phyloP scores from a whole-genome alignment of 192 early-diverging fungal genomes.

The Backusella psychrophila region DNA sequence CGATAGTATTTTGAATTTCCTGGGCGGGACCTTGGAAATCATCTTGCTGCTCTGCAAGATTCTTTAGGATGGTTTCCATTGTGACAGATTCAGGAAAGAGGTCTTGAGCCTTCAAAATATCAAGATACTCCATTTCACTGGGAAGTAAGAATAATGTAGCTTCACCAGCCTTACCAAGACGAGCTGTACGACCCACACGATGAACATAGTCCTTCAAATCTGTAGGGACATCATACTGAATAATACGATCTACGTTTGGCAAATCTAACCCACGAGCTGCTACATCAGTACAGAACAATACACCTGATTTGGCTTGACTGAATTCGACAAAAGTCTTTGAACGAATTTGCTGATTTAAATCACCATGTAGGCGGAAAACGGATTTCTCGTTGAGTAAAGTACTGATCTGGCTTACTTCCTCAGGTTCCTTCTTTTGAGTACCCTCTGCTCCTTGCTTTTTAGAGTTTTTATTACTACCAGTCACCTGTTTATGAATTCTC shows the following conservation, averaged over 20 bases:
- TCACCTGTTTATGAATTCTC: neutral
- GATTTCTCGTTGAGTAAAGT: conserved; percentile 66
- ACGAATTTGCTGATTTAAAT: conserved; percentile 78
- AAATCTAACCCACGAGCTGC: conserved; percentile 97
- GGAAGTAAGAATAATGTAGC: conserved; percentile 88
- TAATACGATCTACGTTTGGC: conserved; percentile 85
- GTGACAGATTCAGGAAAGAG: conserved; percentile 48
- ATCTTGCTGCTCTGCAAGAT: conserved; percentile 46
- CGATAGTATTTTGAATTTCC: conserved; percentile 57
- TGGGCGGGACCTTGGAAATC: conserved; percentile 50
- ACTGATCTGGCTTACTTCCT: conserved; percentile 31
- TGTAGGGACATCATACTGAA: conserved; percentile 97
- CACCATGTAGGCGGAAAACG: conserved; percentile 88
- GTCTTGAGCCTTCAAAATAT: conserved; percentile 63
- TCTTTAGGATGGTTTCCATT: conserved; percentile 60
- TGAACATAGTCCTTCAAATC: conserved; percentile 96
- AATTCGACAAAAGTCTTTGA: conserved; percentile 75
- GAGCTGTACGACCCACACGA: conserved; percentile 95
- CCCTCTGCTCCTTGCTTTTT: neutral
- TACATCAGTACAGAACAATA: conserved; percentile 96
- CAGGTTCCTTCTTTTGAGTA: neutral
- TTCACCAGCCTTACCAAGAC: conserved; percentile 85
- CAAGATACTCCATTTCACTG: conserved; percentile 78
- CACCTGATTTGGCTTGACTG: conserved; percentile 55
- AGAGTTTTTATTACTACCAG: conserved; percentile 4